Percentiles rank a stretch among this genome's conserved stretches.
Evolutionary conservation across 73 alveolate species (phyloP).

Genomic region (Paramecium bursaria): DNA sequence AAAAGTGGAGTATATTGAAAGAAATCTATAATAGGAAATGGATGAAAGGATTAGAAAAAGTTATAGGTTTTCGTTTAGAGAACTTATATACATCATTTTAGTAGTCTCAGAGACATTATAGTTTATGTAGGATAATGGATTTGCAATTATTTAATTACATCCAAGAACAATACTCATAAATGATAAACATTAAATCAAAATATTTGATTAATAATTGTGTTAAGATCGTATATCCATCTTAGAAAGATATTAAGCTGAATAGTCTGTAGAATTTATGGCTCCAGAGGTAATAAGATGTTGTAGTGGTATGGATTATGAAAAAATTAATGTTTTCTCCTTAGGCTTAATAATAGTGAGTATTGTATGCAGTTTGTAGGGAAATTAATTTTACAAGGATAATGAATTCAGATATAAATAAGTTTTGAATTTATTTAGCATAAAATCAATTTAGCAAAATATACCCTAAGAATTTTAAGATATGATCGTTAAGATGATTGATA

Average conservation of each 20-base stretch:
- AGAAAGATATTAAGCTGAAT: not conserved
- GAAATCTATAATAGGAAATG: conserved; percentile 8
- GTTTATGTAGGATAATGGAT: not conserved
- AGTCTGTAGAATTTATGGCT: conserved; percentile 33
- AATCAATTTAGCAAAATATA: not conserved
- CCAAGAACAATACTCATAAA: conserved; percentile 14
- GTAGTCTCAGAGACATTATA: not conserved
- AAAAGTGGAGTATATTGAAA: not conserved
- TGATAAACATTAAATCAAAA: conserved; percentile 16
- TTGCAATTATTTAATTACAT: not conserved
- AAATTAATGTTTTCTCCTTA: conserved; percentile 25
- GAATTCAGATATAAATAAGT: not conserved
- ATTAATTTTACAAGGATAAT: conserved; percentile 12
- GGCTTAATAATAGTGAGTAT: conserved; percentile 39
- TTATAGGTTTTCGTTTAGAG: conserved; percentile 5
- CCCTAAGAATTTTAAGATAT: conserved; percentile 18
- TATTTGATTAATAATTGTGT: not conserved
- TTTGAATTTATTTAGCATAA: too few species aligned
- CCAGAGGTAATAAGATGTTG: conserved; percentile 7
- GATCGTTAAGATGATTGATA: too few species aligned
- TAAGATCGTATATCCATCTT: not conserved
- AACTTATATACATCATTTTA: not conserved
- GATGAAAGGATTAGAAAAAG: not conserved
- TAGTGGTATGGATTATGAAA: not conserved
- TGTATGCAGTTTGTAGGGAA: conserved; percentile 9